Evolutionary conservation across 805 yeast genomes (phyloP), one percentile per base, ranked within the genome.

Genomic region (Wickerhamiella lipophila): DNA sequence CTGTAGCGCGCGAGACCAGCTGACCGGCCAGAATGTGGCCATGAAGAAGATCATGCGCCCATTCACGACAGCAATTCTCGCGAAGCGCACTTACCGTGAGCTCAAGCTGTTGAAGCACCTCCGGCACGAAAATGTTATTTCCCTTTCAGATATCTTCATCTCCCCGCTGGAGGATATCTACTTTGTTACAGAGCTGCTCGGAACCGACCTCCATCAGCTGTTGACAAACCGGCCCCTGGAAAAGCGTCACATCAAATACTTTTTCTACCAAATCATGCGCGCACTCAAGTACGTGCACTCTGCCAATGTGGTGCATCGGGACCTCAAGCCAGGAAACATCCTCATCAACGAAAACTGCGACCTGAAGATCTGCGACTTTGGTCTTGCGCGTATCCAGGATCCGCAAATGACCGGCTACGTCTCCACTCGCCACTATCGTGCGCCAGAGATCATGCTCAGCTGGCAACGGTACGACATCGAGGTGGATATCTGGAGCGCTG

Each of bases 371-470:
- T 85, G 95, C 68, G 95, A 85, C 65, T 85, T 89, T 64, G 98
- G 98, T 19, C 72, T 89, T 52, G 97, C 97, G 29, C 76, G 98
- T 63, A 83, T 89, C 61, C 96, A 89, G 70, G 98, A 89, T 68
- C 96, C 96, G 12, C 97, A 89, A 65, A 89, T 89, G 98, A 89
- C 97, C 0, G 98, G 97, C 8, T 89, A 89, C 64, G 98, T 89
- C 15, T 82, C 94, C 4, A 89, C 98, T 3, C 68, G 98, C 60
- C 89, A 87, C 70, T 89, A 89, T 67, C 76, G 98, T 54, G 98
- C 97, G 0, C 98, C 98, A 1, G 98, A 89, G 64, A 89, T 89
- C 66, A 89, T 89, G 98, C 75, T 89, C 55, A 87, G 96, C 23
- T 89, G 97, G 97, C 98, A 89, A 65, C 86, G 89, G 63, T 89